Evolutionary conservation across 2,329 filamentous ascomycete species (phyloP).

Genomic region (Xylariaceae sp.): DNA sequence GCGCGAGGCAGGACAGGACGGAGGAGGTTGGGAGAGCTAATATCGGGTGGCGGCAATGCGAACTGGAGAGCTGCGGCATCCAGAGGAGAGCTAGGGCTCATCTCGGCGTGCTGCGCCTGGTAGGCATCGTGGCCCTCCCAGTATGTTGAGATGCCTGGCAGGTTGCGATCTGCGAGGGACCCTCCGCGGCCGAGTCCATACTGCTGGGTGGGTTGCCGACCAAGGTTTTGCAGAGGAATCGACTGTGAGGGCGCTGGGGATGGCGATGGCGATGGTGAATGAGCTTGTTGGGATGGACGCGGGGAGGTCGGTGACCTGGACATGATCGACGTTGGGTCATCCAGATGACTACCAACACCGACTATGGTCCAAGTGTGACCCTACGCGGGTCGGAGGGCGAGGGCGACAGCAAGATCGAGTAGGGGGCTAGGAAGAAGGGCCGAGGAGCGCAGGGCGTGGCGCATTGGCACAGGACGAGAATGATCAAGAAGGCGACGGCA

Average conservation of each 20-base stretch:
- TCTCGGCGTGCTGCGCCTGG: constrained; percentile 27
- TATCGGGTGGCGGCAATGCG: constrained; percentile 47
- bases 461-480: too few species aligned
- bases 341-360: too few species aligned
- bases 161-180: constrained; percentile 19
- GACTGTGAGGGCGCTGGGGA: constrained; percentile 44
- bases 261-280: constrained; percentile 34
- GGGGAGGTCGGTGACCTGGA: constrained; percentile 29
- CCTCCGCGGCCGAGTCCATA: constrained; percentile 12
- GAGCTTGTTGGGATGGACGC: constrained; percentile 34
- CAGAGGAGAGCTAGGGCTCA: constrained; percentile 41
- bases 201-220: constrained; percentile 19
- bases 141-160: constrained; percentile 41
- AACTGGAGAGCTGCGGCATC: constrained; percentile 46
- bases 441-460: too few species aligned
- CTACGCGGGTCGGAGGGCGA: too few species aligned
- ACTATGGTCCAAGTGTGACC: too few species aligned
- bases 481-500: too few species aligned
- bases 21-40: constrained; percentile 25
- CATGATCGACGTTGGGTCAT: constrained; percentile 36
- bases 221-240: constrained; percentile 64
- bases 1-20: constrained; percentile 19
- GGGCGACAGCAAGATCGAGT: too few species aligned
- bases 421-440: too few species aligned
- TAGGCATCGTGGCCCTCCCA: constrained; percentile 43